Evolutionary conservation across 2,329 filamentous ascomycete genomes (phyloP).

Genomic region (Epicoccum nigrum): DNA sequence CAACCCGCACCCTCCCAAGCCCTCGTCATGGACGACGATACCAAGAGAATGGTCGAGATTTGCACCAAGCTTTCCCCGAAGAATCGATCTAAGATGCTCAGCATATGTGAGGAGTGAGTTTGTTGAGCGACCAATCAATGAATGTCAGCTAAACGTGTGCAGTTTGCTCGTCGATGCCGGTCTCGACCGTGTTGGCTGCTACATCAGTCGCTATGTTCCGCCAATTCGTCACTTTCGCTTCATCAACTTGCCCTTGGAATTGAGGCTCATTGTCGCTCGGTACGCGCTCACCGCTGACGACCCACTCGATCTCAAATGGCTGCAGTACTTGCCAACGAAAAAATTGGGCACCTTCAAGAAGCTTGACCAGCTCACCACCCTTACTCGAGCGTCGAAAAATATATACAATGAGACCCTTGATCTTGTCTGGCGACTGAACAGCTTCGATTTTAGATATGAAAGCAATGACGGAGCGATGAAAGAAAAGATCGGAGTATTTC

Average conservation of each 20-base stretch:
- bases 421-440: neutral
- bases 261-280: neutral
- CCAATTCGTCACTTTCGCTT: neutral
- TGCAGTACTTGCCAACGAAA: neutral
- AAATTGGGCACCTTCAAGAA: neutral
- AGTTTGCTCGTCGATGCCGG: neutral
- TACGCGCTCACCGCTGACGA: neutral
- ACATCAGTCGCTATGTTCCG: neutral
- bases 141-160: too few species aligned
- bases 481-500: too few species aligned
- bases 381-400: neutral
- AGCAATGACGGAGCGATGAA: too few species aligned
- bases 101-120: neutral
- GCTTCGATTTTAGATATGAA: too few species aligned
- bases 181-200: neutral
- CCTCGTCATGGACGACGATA: neutral
- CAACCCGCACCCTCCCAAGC: too few species aligned
- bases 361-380: neutral
- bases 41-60: neutral
- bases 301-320: neutral
- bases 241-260: neutral
- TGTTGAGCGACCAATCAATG: too few species aligned
- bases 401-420: neutral
- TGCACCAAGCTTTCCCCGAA: neutral
- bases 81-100: neutral